Conservation (phyloP, 73 alveolate genomes). For the Blepharisma japonicum region DNA sequence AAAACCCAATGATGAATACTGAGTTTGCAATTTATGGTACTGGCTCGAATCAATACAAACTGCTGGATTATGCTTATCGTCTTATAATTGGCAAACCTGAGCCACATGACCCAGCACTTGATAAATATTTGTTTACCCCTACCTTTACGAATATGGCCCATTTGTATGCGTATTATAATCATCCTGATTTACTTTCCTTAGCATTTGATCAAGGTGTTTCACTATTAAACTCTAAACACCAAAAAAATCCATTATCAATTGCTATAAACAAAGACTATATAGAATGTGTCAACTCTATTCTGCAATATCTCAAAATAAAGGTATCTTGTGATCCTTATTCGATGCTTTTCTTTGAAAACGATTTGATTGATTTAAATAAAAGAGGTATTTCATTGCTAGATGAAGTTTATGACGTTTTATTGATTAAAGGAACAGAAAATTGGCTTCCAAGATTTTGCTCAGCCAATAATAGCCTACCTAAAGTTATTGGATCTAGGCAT, state of each 20-base stretch:
- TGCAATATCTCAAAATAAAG: background rate
- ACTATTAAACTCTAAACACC: background rate
- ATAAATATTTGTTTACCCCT: background rate
- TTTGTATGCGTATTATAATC: constrained; percentile 12
- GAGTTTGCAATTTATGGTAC: too few species aligned
- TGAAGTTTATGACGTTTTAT: background rate
- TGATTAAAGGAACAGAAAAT: background rate
- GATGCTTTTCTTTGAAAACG: background rate
- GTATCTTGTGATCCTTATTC: background rate
- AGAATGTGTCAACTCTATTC: background rate
- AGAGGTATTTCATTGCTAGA: constrained; percentile 5
- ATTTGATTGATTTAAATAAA: background rate
- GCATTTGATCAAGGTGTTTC: background rate
- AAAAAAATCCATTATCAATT: constrained; percentile 6
- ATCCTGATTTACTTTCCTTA: constrained; percentile 8
- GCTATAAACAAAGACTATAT: background rate
- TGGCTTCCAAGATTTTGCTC: background rate
- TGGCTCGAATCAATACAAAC: too few species aligned
- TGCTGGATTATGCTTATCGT: too few species aligned
- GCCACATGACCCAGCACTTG: background rate
- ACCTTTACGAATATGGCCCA: background rate
- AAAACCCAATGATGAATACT: too few species aligned
- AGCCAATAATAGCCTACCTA: background rate
- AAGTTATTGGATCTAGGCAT: too few species aligned
- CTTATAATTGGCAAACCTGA: too few species aligned